Conservation (phyloP, 2,329 filamentous ascomycete species). For the Cladobotryum mycophilum region DNA sequence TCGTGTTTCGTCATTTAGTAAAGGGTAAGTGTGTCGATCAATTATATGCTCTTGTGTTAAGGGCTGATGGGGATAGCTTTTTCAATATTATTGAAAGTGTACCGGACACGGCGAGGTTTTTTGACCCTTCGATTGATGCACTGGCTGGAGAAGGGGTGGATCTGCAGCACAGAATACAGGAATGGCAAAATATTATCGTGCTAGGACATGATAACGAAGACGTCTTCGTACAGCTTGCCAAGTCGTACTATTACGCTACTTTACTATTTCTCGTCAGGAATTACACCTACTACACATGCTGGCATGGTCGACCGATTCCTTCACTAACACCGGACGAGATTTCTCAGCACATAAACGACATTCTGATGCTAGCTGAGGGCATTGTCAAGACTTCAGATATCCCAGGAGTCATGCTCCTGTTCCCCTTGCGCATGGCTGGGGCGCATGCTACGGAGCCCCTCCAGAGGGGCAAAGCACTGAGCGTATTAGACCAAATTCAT, state of each 20-base stretch:
- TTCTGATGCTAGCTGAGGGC: neutral
- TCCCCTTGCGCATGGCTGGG: constrained; percentile 21
- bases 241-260: constrained; percentile 14
- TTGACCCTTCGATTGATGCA: neutral
- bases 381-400: constrained; percentile 12
- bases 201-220: neutral
- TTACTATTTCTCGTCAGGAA: constrained; percentile 18
- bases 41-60: neutral
- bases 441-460: neutral
- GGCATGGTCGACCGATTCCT: constrained; percentile 12
- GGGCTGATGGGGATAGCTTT: constrained; percentile 10
- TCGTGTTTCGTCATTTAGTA: constrained; percentile 16
- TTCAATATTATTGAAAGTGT: constrained; percentile 15
- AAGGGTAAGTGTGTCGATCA: constrained; percentile 5
- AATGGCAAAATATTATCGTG: neutral
- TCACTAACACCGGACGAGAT: neutral
- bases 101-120: neutral
- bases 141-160: constrained; percentile 12
- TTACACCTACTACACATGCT: constrained; percentile 19
- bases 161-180: constrained; percentile 2
- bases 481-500: constrained; percentile 11
- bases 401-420: constrained; percentile 16
- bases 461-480: neutral
- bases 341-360: neutral
- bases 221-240: constrained; percentile 6